A percentile compares a stretch with the other conserved stretches of the same genome.
These are phyloP conservation scores for Sclerotinia minor DNA, from an alignment of 2,329 filamentous ascomycete genomes.

Conservation along the genomic window DNA sequence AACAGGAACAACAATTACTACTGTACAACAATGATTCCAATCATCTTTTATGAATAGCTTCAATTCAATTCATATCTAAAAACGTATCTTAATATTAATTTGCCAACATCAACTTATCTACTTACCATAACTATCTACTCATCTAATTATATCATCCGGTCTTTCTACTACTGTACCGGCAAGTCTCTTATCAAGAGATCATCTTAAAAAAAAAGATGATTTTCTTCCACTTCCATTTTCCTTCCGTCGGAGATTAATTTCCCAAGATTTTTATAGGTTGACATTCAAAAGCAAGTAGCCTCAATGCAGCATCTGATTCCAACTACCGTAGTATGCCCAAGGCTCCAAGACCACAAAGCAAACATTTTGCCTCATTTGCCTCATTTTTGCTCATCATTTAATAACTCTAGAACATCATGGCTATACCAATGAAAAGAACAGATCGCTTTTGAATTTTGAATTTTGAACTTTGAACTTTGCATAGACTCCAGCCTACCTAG, in stretches of 20 bases:
- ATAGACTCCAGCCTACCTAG: not conserved
- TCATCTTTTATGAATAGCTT: not conserved
- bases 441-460: not conserved
- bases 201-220: not conserved
- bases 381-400: not conserved
- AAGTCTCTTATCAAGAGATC: not conserved
- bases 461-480: not conserved
- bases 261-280: not conserved
- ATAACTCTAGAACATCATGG: not conserved
- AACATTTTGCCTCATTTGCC: not conserved
- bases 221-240: constrained; percentile 6
- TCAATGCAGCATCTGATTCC: not conserved
- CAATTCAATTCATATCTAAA: not conserved
- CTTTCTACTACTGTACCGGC: not conserved
- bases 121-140: no score
- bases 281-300: not conserved
- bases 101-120: no score
- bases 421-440: constrained; percentile 2
- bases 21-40: not conserved
- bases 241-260: constrained; percentile 15
- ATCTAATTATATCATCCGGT: no score
- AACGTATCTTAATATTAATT: no score
- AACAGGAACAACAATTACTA: not conserved
- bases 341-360: not conserved
- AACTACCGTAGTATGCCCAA: not conserved